Evolutionary conservation across 495 filamentous ascomycete species (phyloP).

Genomic region (Penicillium arizonense): DNA sequence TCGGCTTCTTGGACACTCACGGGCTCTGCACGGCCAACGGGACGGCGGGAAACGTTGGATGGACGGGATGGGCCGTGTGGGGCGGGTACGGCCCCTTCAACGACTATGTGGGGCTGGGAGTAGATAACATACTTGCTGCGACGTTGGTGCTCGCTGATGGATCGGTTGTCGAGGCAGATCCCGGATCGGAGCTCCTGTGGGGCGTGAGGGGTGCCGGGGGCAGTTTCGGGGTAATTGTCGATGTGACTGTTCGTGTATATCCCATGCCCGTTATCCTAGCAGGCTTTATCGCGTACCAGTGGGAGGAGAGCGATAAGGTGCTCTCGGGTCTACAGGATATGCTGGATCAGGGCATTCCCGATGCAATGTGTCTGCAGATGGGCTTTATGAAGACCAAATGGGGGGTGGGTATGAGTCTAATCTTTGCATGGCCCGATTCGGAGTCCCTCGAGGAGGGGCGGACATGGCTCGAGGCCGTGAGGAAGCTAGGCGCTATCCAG

Average conservation of each 20-base stretch:
- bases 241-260: constrained; percentile 22
- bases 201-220: constrained; percentile 41
- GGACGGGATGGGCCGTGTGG: constrained; percentile 6
- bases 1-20: constrained; percentile 3
- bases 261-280: constrained; percentile 7
- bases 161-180: constrained; percentile 21
- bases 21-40: constrained; percentile 3
- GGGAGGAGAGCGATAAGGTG: not conserved
- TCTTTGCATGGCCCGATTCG: not conserved
- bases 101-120: constrained; percentile 20
- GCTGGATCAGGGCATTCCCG: not conserved
- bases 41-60: constrained; percentile 2
- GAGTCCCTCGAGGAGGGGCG: not conserved
- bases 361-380: constrained; percentile 2
- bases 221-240: constrained; percentile 46
- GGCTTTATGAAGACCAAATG: not conserved
- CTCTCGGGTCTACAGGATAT: not conserved
- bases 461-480: constrained; percentile 1
- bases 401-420: not conserved
- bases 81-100: constrained; percentile 31
- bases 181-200: constrained; percentile 34
- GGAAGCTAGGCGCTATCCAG: not conserved
- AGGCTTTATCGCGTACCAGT: constrained; percentile 4
- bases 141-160: constrained; percentile 27
- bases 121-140: constrained; percentile 30